Conservation (phyloP, 495 filamentous ascomycete species). For the Penicillium cataractarum region DNA sequence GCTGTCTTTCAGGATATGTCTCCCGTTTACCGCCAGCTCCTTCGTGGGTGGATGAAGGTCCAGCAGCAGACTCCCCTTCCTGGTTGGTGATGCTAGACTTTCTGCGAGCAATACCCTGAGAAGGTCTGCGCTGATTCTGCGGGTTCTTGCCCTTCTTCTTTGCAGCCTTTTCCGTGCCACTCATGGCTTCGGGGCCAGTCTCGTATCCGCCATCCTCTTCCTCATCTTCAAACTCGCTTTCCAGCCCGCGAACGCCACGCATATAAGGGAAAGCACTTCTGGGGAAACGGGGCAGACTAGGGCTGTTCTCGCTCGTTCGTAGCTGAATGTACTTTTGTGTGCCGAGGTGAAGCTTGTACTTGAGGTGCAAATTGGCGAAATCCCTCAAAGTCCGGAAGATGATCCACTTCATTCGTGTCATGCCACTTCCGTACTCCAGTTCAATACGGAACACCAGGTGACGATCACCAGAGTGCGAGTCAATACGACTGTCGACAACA, state of each 20-base stretch:
- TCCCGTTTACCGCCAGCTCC: conserved; percentile 50
- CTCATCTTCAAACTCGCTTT: conserved; percentile 78
- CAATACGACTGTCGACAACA: conserved; percentile 77
- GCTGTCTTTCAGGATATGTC: conserved; percentile 69
- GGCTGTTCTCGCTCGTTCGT: conserved; percentile 54
- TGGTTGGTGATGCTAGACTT: conserved; percentile 59
- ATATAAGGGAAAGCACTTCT: conserved; percentile 91
- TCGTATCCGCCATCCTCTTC: conserved; percentile 69
- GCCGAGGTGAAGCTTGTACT: conserved; percentile 82
- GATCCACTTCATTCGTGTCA: conserved; percentile 96
- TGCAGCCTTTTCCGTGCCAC: conserved; percentile 56
- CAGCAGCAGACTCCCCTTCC: conserved; percentile 45
- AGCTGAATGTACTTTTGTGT: conserved; percentile 79
- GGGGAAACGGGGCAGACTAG: conserved; percentile 81
- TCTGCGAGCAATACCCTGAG: conserved; percentile 54
- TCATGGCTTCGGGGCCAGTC: conserved; percentile 58
- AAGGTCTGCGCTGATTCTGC: conserved; percentile 50
- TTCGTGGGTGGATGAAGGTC: conserved; percentile 49
- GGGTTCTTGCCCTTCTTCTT: conserved; percentile 60
- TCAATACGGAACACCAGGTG: conserved; percentile 90
- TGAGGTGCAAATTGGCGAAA: conserved; percentile 88
- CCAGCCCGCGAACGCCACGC: conserved; percentile 77
- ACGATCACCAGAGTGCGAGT: conserved; percentile 66
- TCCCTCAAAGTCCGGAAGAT: conserved; percentile 85
- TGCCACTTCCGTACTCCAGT: conserved; percentile 92